Evolutionary conservation across 1,139 yeast genomes (phyloP).

Genomic region (Zygoascus sp.): DNA sequence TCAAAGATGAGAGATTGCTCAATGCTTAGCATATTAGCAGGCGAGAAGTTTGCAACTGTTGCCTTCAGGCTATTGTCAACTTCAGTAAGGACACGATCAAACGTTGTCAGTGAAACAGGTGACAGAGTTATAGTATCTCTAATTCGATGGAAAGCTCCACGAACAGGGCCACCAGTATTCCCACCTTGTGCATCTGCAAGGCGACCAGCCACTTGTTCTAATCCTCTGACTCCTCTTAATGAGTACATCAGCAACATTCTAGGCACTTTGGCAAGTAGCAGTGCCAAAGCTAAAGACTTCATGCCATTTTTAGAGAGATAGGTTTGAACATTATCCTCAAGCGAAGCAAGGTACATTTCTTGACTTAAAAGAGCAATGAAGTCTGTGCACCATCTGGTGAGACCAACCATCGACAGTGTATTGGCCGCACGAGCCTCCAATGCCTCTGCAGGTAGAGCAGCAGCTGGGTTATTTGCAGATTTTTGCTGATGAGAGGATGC

Average conservation of each 20-base stretch:
- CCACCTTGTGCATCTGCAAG: constrained; percentile 33
- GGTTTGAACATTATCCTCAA: constrained; percentile 15
- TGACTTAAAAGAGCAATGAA: constrained; percentile 62
- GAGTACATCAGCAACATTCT: constrained; percentile 65
- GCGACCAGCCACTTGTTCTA: constrained; percentile 48
- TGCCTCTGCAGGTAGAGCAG: constrained; percentile 35
- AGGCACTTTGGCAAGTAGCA: constrained; percentile 60
- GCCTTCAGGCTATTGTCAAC: constrained; percentile 40
- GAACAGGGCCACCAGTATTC: constrained; percentile 24
- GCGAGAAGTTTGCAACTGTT: constrained; percentile 9
- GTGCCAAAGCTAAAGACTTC: constrained; percentile 29
- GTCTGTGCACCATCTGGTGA: constrained; percentile 76
- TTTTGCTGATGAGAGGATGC: constrained; percentile 23
- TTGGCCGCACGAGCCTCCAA: constrained; percentile 53
- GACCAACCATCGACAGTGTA: constrained; percentile 60
- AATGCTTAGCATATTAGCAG: constrained; percentile 33
- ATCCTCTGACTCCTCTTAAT: constrained; percentile 61
- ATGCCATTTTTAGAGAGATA: constrained; percentile 13
- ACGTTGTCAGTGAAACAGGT: constrained; percentile 54
- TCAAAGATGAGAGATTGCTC: constrained; percentile 68
- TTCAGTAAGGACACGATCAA: constrained; percentile 61
- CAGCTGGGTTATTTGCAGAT: constrained; percentile 9
- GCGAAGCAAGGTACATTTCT: constrained; percentile 45
- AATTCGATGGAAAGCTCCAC: constrained; percentile 33
- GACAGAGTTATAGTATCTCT: constrained; percentile 50